phyloP scores from a whole-genome alignment of 2,329 filamentous ascomycete genomes.

The Rhinocladiella mackenziei region DNA sequence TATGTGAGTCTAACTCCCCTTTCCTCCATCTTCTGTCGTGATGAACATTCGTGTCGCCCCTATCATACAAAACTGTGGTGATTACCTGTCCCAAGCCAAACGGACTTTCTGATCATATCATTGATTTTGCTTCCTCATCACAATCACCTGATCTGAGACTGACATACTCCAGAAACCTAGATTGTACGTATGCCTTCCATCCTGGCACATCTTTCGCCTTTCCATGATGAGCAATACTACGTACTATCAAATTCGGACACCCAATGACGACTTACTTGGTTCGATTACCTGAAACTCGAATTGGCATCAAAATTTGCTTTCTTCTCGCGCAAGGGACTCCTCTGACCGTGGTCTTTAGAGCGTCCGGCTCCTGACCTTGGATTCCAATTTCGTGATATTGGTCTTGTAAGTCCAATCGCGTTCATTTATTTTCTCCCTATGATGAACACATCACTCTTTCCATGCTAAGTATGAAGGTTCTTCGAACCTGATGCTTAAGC shows the following conservation, averaged over 20 bases:
- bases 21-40: conserved; percentile 37
- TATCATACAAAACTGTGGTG: conserved; percentile 57
- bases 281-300: conserved; percentile 44
- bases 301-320: conserved; percentile 8
- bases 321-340: background rate
- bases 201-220: too few species aligned
- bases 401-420: conserved; percentile 15
- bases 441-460: conserved; percentile 55
- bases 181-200: background rate
- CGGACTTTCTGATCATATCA: conserved; percentile 49
- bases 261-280: conserved; percentile 45
- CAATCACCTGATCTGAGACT: too few species aligned
- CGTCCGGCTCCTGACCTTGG: too few species aligned
- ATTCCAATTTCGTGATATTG: background rate
- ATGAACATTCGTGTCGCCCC: conserved; percentile 62
- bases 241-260: conserved; percentile 51
- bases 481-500: conserved; percentile 49
- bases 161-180: background rate
- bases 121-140: conserved; percentile 2
- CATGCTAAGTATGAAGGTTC: conserved; percentile 60
- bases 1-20: conserved; percentile 8
- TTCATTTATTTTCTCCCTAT: conserved; percentile 33
- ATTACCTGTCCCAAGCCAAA: conserved; percentile 57
- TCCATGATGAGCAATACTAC: conserved; percentile 41
- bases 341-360: conserved; percentile 2